Conservation (phyloP, 495 filamentous ascomycete genomes). For the Tetracladium setigerum region DNA sequence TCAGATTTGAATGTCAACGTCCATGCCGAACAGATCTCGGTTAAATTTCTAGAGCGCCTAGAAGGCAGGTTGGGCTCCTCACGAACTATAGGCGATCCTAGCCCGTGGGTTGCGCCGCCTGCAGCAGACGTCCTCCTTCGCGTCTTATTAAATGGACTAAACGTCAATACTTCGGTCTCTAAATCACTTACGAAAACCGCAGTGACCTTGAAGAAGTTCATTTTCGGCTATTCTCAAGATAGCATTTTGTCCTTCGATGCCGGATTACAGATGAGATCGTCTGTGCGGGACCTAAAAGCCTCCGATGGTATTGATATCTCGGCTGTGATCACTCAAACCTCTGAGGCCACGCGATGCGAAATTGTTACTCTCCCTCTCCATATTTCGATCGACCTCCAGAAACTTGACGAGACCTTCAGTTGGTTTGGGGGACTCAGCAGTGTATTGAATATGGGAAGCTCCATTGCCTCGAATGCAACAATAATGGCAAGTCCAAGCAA, state of each 20-base stretch:
- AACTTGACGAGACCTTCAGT: slow-evolving; percentile 75
- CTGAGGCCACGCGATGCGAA: slow-evolving; percentile 49
- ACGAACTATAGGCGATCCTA: neutral
- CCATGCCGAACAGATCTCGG: slow-evolving; percentile 42
- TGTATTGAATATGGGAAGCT: slow-evolving; percentile 80
- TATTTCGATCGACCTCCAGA: slow-evolving; percentile 68
- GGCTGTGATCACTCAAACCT: slow-evolving; percentile 46
- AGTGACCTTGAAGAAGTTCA: slow-evolving; percentile 55
- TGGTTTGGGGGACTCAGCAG: slow-evolving; percentile 92
- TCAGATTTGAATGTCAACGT: slow-evolving; percentile 29
- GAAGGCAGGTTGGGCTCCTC: slow-evolving; percentile 9
- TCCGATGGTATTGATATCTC: slow-evolving; percentile 57
- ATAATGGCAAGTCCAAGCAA: slow-evolving; percentile 31
- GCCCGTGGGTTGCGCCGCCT: slow-evolving; percentile 27
- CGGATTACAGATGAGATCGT: slow-evolving; percentile 60
- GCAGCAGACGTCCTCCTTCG: slow-evolving; percentile 42
- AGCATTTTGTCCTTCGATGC: slow-evolving; percentile 68
- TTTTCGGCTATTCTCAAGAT: slow-evolving; percentile 64
- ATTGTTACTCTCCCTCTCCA: slow-evolving; percentile 77
- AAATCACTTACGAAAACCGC: slow-evolving; percentile 29
- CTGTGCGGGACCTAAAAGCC: slow-evolving; percentile 53
- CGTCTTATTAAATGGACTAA: slow-evolving; percentile 38
- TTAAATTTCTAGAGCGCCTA: slow-evolving; percentile 60
- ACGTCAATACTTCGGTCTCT: slow-evolving; percentile 23
- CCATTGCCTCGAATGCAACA: slow-evolving; percentile 66